Base-by-base conservation (phyloP, 805 yeast species). In the Ogataea nonfermentans region DNA sequence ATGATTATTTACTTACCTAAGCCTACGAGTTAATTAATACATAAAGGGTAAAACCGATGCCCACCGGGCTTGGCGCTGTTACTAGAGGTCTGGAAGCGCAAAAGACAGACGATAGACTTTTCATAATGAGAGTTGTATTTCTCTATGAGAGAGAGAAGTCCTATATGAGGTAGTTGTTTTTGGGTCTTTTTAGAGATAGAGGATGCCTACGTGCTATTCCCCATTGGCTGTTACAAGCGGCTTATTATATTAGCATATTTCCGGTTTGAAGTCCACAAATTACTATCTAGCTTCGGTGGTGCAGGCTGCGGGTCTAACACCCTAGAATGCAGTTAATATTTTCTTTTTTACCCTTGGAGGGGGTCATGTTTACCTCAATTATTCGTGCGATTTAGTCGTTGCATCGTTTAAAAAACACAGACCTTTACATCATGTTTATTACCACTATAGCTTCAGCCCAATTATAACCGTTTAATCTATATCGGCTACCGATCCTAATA, bases 331-430 rank as follows among this genome's bases (percentile, higher is more conserved):
- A n/a, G 81, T 78, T 9, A 73, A 76, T 52, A 78, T 78, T 80
- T 76, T 82, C 10, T 67, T 78, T 53, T 84, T 79, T 15, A 83
- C 83, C 37, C n/a, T n/a, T n/a, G n/a, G 84, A 84, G 48, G 83
- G 79, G 24, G 67, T 82, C 3, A 62, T 78, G 36, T 58, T 78
- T n/a, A 39, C 79, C 10, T 63, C 73, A 32, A 81, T 89, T 2
- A 57, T 78, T 25, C 82, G 84, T 6, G 79, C 86, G 0, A 67
- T 82, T 43, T 67, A 69, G 51, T 62, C 75, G 43, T 66, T 82
- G 59, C 85, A 81, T 58, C 66, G 63, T 44, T 56, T 81, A 24
- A 90, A 90, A 54, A 78, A 90, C 70, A 74, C 90, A 62, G n/a
- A 71, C 73, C 17, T 59, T 59, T 8, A 62, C 62, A 36, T 46